Percentiles rank a stretch among this genome's conserved stretches.
phyloP scores from a whole-genome alignment of 495 filamentous ascomycete species.

The Evansstolkia leycettana region DNA sequence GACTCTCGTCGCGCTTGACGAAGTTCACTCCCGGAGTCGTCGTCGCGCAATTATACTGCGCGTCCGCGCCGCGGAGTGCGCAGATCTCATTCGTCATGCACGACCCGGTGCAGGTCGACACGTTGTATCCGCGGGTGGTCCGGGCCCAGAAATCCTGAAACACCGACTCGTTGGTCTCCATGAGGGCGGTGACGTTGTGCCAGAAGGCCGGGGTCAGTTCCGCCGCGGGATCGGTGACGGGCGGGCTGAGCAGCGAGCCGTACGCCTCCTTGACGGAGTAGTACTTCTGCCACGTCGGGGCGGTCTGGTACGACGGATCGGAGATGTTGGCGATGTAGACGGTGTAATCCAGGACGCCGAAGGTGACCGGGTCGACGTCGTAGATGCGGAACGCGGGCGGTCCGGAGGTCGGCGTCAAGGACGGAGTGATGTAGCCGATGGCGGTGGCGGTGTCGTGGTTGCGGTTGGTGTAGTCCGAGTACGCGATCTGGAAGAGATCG shows the following conservation, averaged over 20 bases:
- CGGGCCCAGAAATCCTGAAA: slow-evolving; percentile 28
- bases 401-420: slow-evolving; percentile 40
- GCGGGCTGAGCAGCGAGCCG: slow-evolving; percentile 28
- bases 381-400: slow-evolving; percentile 46
- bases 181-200: slow-evolving; percentile 41
- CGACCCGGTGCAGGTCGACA: slow-evolving; percentile 16
- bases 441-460: slow-evolving; percentile 25
- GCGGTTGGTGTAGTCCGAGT: slow-evolving; percentile 29
- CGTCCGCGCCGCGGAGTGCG: slow-evolving; percentile 24
- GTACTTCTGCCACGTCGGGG: slow-evolving; percentile 36
- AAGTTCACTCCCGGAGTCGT: slow-evolving; percentile 12
- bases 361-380: slow-evolving; percentile 41
- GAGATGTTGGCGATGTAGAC: slow-evolving; percentile 42
- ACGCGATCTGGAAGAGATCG: slow-evolving; percentile 43
- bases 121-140: slow-evolving; percentile 22
- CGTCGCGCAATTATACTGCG: slow-evolving; percentile 20
- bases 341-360: slow-evolving; percentile 37
- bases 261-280: slow-evolving; percentile 44
- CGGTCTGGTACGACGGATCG: slow-evolving; percentile 23
- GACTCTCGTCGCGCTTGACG: slow-evolving; percentile 7
- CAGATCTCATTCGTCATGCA: slow-evolving; percentile 30
- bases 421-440: slow-evolving; percentile 38
- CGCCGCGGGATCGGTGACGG: slow-evolving; percentile 15
- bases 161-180: slow-evolving; percentile 19
- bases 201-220: slow-evolving; percentile 45